Percentiles rank a stretch among this genome's conserved stretches.
Evolutionary conservation across 257 asterid species (phyloP).

Genomic region (Solanum corneliomulleri): DNA sequence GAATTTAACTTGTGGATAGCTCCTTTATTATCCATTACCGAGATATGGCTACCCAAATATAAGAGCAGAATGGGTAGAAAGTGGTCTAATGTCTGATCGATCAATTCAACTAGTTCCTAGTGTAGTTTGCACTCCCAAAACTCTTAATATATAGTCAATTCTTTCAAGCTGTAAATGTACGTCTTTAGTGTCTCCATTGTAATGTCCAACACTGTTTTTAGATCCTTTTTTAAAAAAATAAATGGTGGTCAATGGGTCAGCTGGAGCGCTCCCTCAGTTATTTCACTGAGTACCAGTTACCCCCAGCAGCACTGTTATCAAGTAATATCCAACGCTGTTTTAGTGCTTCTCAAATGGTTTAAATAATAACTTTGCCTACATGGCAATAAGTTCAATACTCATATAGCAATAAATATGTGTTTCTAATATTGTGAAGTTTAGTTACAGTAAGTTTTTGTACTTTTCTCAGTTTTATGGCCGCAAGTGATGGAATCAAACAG

Average conservation of each 20-base stretch:
- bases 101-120: not conserved
- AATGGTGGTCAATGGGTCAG: not conserved
- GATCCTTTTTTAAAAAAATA: not conserved
- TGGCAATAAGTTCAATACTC: not conserved
- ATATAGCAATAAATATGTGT: not conserved
- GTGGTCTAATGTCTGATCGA: not conserved
- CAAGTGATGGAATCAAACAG: constrained; percentile 73
- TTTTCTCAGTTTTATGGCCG: constrained; percentile 62
- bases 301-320: not conserved
- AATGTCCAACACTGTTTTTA: not conserved
- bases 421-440: not conserved
- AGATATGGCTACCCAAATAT: not conserved
- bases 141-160: not conserved
- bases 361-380: not conserved
- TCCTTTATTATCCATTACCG: not conserved
- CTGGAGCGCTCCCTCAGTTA: not conserved
- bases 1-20: not conserved
- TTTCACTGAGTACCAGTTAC: not conserved
- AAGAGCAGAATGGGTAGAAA: not conserved
- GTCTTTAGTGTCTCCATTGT: not conserved
- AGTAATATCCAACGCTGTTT: not conserved
- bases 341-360: not conserved
- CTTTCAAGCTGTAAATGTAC: not conserved
- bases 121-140: not conserved
- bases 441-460: not conserved